Base-by-base conservation (phyloP, 2,329 filamentous ascomycete species). In the Hirsutella rhossiliensis region DNA sequence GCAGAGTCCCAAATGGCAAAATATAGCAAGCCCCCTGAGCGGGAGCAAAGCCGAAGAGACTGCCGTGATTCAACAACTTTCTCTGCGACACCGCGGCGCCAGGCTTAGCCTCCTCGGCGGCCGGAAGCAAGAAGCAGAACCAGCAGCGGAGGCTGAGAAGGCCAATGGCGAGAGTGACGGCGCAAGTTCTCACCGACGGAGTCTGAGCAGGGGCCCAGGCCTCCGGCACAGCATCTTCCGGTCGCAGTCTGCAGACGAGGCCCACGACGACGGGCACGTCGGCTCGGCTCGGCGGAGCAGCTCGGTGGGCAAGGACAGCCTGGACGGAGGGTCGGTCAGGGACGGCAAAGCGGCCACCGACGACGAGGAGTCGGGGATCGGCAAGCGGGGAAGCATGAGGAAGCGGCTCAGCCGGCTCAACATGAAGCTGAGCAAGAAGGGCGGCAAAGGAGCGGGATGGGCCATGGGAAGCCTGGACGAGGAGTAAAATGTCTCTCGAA, bases 361-460 rank as follows among this genome's bases (percentile, higher is more conserved):
- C 1, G 53, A 56, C 29, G 59, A 56, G 38, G 68, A 62, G 32
- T 56, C 60, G 11, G 41, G 42, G 0, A 38, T 66, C 32, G 59
- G 62, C 45, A 71, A 72, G 55, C 75, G 75, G 43, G 76, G 75
- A 31, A 83, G 80, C 46, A 76, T 94, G 51, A 79, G 82, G 64
- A 90, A 87, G 66, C 68, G 87, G 56, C 70, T 94, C 51, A 92
- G 85, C 59, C 69, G 88, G 54, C 69, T 94, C 56, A 85, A 83
- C 59, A 71, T 88, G 42, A 81, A 83, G 59, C 71, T 88, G 42
- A 81, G 83, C 28, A 82, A 80, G 60, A 87, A 84, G 65, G 68
- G 67, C 39, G 78, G 74, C 56, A 81, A 78, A 59, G 66, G 61
- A 41, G 6, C 23, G 3, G 69, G 61, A 48, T 68, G 62, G 27